Base-by-base conservation (phyloP, 352 stramenopile species). In the Globisporangium mamillatum region DNA sequence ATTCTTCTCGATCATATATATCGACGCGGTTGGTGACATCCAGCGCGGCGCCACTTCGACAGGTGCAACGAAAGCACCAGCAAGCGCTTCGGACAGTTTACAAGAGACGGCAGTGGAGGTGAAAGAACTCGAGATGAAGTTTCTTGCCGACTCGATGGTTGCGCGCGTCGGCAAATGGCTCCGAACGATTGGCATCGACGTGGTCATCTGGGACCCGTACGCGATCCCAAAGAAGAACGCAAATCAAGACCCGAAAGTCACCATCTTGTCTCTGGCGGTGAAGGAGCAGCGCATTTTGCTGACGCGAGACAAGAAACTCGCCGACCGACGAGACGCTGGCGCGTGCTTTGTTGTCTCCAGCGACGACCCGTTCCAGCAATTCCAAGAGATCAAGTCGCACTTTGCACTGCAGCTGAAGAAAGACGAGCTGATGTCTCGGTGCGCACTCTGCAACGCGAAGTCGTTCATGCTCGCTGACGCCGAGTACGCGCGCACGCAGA, bases 261-360 rank as follows among this genome's bases (percentile, higher is more conserved):
- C 74, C 50, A 46, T 94, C 48, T 63, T 94, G 6, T 71, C 71
- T 3, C 41, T 86, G 7, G 80, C 86, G 0, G 74, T 75, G n/a
- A 68, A 64, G 3, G 84, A 94, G 52, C 77, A 92, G 41, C 81
- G 86, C n/a, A 91, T 93, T 34, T 46, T 94, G 6, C 46, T 94
- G 56, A 94, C 86, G 7, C 75, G 84, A 6, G 86, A 93, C 74
- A 91, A 89, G 69, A 91, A 91, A 27, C 69, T 94, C 9, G 81
- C 83, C 0, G 75, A 80, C 25, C 77, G 86, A 22, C 81, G 86
- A 3, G 84, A 91, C 62, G 82, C 84, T 3, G 81, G 85, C 9
- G 86, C 84, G 2, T 94, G 84, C 70, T 92, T 92, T 64, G 81
- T 93, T 3, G 79, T 94, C 9, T 81, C 83, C 0, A 90, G 79